Evolutionary conservation across 805 yeast genomes (phyloP), one percentile per base, ranked within the genome.

Genomic region (Candida argentea): DNA sequence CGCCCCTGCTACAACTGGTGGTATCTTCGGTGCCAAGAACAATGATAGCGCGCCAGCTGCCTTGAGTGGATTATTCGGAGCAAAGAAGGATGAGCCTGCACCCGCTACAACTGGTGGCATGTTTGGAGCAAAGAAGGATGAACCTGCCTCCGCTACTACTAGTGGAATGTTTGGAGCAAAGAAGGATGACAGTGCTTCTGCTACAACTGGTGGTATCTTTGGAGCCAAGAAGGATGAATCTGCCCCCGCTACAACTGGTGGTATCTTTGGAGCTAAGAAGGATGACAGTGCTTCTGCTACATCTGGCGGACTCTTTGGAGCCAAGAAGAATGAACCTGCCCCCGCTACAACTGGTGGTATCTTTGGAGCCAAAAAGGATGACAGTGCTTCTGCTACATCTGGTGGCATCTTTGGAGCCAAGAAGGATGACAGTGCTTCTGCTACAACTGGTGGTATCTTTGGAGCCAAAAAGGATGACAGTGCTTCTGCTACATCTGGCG

Each of bases 391-490:
- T 14, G 28, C 33, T 6, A 22, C 44, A 2, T 35, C 43, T n/a
- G 33, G 39, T 4, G 42, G 44, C 24, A 31, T 47, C 9, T 40
- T 49, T 29, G 52, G 52, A 10, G 44, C 53, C 15, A 40, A 34
- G 17, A 43, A 26, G 27, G 49, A 29, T 31, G 46, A 29, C 6
- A 10, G 20, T 18, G 20, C 9, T 18, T 7, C 31, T 14, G 28
- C 33, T 6, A 22, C 22, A 10, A 22, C 16, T 19, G 28, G 28
- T 5, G 13, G 17, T 26, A 18, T 14, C 17, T 14, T 14, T 3
- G 19, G 22, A 5, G 19, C 8, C 15, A 26, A 11, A 12, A 36
- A 26, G 21, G 16, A 37, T 1, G 32, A 27, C 27, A 25, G 26
- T 11, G 16, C 28, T 26, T 28, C 37, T 4, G 22, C 34, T 26